phyloP scores from a whole-genome alignment of 306 rosid species.

The Malus sieversii region DNA sequence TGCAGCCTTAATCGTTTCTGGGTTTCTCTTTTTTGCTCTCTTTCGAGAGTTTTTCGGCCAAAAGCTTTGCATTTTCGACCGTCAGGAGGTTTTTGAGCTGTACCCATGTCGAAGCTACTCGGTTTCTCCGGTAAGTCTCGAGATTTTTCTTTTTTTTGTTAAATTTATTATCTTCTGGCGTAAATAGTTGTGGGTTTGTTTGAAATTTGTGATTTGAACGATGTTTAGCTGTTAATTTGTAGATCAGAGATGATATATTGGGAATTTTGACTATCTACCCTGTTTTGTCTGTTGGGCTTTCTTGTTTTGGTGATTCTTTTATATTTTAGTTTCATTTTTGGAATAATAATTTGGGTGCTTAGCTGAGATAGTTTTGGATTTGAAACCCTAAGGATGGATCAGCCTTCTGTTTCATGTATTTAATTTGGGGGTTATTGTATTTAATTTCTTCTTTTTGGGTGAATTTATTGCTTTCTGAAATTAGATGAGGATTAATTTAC shows the following conservation, averaged over 20 bases:
- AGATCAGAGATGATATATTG: slow-evolving; percentile 2
- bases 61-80: slow-evolving; percentile 31
- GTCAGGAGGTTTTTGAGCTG: slow-evolving; percentile 38
- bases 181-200: neutral
- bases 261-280: neutral
- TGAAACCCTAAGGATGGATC: neutral
- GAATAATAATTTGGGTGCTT: neutral
- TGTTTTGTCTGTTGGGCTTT: neutral
- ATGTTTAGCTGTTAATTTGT: slow-evolving; percentile 14
- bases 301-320: neutral
- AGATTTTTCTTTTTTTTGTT: neutral
- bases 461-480: neutral
- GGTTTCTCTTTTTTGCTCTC: slow-evolving; percentile 48
- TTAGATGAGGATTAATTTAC: neutral
- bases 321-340: neutral
- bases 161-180: slow-evolving; percentile 6
- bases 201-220: neutral
- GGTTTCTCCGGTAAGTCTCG: slow-evolving; percentile 61
- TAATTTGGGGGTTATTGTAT: neutral
- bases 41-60: slow-evolving; percentile 42
- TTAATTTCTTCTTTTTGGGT: neutral
- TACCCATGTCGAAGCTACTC: slow-evolving; percentile 74
- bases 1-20: slow-evolving; percentile 24
- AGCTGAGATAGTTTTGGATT: neutral
- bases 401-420: neutral